Base-by-base conservation (phyloP, 2,329 filamentous ascomycete genomes). In the Fusarium staphyleae region DNA sequence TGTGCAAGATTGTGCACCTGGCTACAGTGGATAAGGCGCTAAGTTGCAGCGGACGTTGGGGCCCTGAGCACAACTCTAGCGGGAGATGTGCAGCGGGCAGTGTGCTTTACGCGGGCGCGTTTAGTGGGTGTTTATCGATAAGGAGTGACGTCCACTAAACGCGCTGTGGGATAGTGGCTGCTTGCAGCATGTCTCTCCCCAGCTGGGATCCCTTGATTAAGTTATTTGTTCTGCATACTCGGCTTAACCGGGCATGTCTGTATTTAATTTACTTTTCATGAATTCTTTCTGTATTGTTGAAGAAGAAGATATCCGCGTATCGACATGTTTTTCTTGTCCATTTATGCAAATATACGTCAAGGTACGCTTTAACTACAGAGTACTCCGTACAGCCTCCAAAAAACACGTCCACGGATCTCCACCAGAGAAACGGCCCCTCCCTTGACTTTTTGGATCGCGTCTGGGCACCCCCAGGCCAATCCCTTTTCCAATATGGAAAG, bases 41-140 rank as follows among this genome's bases (percentile, higher is more conserved):
- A 16, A 15, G 49, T 11, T 7, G 26, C 32, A 58, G 57, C 13
- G 35, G 41, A 2, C 1, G 4, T 4, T 8, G 14, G 14, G 15
- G 13, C 19, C 34, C 0, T 7, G 39, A 8, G 29, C 33, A 32
- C 12, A 43, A 22, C 29, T 57, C 24, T 32, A 53, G 53, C 4
- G 29, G 37, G 32, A 49, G 18, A 41, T 54, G 49, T 49, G 10
- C 34, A 49, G 10, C 34, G 16, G 16, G 24, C 18, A 36, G 37
- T 47, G 54, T 49, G 32, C 59, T 63, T 57, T 60, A 63, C 59
- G 59, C 59, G 57, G 54, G 57, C 43, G 16, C 54, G 32, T 12
- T 29, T 13, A 14, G 22, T 30, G 24, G 24, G 24, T 32, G 12
- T 9, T 33, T 57, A 62, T 61, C 57, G 58, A 55, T 55, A 61